phyloP scores from a whole-genome alignment of 371 early-diverging fungal genomes.

The Edhazardia aedis region DNA sequence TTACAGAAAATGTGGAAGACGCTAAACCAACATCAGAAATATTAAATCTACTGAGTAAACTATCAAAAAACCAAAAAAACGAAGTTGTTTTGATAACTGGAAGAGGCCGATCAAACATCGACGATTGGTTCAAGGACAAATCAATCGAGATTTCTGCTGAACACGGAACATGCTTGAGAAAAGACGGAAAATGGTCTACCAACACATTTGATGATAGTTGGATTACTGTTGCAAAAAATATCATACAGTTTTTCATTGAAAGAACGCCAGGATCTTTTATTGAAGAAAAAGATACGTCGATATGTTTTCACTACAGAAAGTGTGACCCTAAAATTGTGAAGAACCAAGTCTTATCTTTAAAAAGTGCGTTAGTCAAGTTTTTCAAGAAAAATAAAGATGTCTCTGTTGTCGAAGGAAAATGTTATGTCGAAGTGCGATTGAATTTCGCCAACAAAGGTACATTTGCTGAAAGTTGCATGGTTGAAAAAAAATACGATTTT shows the following conservation, averaged over 20 bases:
- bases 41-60: conserved; percentile 16
- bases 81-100: conserved; percentile 38
- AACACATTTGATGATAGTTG: conserved; percentile 8
- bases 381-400: conserved; percentile 8
- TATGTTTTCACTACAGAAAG: conserved; percentile 42
- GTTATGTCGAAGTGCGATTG: conserved; percentile 31
- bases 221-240: conserved; percentile 11
- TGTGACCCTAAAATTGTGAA: not conserved
- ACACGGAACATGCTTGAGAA: conserved; percentile 37
- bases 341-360: conserved; percentile 19
- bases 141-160: conserved; percentile 42
- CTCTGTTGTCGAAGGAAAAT: conserved; percentile 32
- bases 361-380: conserved; percentile 16
- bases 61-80: conserved; percentile 19
- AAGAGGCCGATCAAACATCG: conserved; percentile 26
- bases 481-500: conserved; percentile 12
- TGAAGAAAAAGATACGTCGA: conserved; percentile 39
- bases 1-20: conserved; percentile 24
- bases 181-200: conserved; percentile 26
- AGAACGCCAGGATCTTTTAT: conserved; percentile 39
- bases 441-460: conserved; percentile 26
- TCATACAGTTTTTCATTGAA: conserved; percentile 20
- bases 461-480: conserved; percentile 8
- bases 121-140: conserved; percentile 35
- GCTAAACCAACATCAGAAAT: conserved; percentile 33